Conservation (phyloP, 352 stramenopile genomes). For the Globisporangium takayamanum region DNA sequence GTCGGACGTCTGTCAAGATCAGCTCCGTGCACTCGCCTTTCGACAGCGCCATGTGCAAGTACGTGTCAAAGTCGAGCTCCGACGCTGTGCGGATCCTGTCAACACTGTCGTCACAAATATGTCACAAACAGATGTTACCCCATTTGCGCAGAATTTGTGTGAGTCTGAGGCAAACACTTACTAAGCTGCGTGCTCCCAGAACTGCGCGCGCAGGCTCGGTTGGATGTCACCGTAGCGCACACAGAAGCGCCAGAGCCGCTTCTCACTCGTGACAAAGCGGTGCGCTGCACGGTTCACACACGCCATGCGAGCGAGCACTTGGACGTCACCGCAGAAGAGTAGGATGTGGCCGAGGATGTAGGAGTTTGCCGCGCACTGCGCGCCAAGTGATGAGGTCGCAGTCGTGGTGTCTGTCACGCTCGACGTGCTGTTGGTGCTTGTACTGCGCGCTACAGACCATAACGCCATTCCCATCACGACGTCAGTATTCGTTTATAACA, state of each 20-base stretch:
- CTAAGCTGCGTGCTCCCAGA: conserved; percentile 60
- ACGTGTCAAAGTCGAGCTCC: conserved; percentile 78
- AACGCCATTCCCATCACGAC: neutral
- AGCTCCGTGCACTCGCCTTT: conserved; percentile 80
- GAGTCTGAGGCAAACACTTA: conserved; percentile 6
- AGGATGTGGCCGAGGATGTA: conserved; percentile 76
- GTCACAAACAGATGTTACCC: neutral
- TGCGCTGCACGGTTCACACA: conserved; percentile 50
- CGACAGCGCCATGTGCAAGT: conserved; percentile 77
- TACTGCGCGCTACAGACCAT: conserved; percentile 12
- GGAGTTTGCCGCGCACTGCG: conserved; percentile 47
- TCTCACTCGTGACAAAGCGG: conserved; percentile 58
- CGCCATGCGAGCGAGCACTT: conserved; percentile 35
- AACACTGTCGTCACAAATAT: conserved; percentile 1
- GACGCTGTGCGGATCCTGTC: conserved; percentile 40
- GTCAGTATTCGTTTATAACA: neutral
- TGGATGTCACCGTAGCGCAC: conserved; percentile 71
- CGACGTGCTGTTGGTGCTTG: conserved; percentile 14
- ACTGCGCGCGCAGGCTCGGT: conserved; percentile 47
- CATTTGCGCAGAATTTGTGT: too few relatives aligned
- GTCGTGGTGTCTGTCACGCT: conserved; percentile 4
- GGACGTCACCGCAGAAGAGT: conserved; percentile 55
- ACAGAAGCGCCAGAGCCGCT: conserved; percentile 72
- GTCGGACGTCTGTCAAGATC: conserved; percentile 79
- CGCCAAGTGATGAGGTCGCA: conserved; percentile 7